phyloP scores from a whole-genome alignment of 257 asterid genomes.

The Lycium ferocissimum region DNA sequence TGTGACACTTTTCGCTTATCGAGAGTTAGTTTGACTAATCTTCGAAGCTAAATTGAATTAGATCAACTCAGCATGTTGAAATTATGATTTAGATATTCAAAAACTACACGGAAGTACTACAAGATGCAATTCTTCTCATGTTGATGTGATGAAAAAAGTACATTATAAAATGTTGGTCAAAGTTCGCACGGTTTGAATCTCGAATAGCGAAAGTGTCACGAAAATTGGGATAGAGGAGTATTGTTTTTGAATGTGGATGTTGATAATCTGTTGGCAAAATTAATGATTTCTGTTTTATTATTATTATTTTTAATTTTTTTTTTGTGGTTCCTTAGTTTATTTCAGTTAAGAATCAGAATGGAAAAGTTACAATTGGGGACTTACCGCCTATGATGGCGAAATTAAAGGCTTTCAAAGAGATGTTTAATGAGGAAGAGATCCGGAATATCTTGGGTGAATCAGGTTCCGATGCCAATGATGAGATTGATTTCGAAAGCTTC shows the following conservation, averaged over 20 bases:
- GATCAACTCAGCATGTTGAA: too few relatives aligned
- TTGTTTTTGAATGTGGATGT: constrained; percentile 32
- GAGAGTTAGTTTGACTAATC: too few relatives aligned
- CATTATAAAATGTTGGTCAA: too few relatives aligned
- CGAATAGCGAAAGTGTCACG: too few relatives aligned
- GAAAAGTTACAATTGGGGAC: constrained; percentile 73
- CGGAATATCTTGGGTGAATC: constrained; percentile 58
- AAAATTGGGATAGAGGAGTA: neutral
- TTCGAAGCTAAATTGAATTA: too few relatives aligned
- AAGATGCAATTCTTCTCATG: too few relatives aligned
- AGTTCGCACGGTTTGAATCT: too few relatives aligned
- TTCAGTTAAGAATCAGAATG: constrained; percentile 70
- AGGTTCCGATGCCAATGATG: constrained; percentile 54
- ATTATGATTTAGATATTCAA: too few relatives aligned
- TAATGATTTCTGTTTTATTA: constrained; percentile 22
- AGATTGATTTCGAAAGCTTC: constrained; percentile 93
- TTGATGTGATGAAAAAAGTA: too few relatives aligned
- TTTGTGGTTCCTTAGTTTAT: constrained; percentile 57
- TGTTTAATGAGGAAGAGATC: constrained; percentile 73
- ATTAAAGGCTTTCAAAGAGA: constrained; percentile 62
- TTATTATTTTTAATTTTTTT: neutral
- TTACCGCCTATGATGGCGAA: constrained; percentile 76
- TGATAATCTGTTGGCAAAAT: constrained; percentile 30
- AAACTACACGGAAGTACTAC: too few relatives aligned
- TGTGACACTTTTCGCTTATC: too few relatives aligned